These are phyloP conservation scores for Podochytrium sp. DNA, from an alignment of 192 early-diverging fungal genomes.

Conservation along the genomic window DNA sequence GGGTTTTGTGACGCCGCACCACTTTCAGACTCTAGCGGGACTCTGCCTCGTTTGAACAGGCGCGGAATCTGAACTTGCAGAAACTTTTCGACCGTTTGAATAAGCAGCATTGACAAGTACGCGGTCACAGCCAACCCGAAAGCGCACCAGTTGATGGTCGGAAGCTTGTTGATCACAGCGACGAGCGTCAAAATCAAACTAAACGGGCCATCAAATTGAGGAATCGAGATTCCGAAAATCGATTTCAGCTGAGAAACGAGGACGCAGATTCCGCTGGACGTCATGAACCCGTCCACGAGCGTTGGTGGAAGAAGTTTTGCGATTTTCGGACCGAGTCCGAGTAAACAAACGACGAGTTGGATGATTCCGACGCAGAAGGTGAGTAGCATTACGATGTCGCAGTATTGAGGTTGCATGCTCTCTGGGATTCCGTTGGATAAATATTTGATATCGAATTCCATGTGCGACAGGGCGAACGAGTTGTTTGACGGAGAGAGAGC, in stretches of 20 bases:
- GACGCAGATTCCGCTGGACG: constrained; percentile 11
- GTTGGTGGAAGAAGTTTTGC: constrained; percentile 5
- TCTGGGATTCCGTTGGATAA: constrained; percentile 7
- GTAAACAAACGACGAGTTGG: constrained; percentile 8
- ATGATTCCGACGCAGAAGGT: constrained; percentile 16
- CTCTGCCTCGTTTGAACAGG: background rate
- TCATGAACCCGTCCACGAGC: constrained; percentile 23
- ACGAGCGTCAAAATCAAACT: constrained; percentile 15
- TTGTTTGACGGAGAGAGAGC: too few species aligned
- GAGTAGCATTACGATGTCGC: constrained; percentile 8
- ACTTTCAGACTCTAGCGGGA: too few species aligned
- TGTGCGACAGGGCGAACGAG: too few species aligned
- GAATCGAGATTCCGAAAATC: constrained; percentile 12
- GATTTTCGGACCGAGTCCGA: constrained; percentile 2
- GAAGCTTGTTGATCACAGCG: constrained; percentile 2
- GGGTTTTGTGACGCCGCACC: too few species aligned
- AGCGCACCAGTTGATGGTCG: background rate
- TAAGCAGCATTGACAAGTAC: background rate
- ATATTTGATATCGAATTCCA: too few species aligned
- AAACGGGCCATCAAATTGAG: constrained; percentile 12
- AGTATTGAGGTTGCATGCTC: background rate
- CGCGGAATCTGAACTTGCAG: background rate
- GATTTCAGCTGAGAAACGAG: constrained; percentile 24
- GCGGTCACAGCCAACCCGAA: background rate
- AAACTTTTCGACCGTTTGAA: background rate